Percentiles rank a stretch among this genome's conserved stretches.
Conservation (phyloP, 371 early-diverging fungal genomes). For the Mortierella sp. region DNA sequence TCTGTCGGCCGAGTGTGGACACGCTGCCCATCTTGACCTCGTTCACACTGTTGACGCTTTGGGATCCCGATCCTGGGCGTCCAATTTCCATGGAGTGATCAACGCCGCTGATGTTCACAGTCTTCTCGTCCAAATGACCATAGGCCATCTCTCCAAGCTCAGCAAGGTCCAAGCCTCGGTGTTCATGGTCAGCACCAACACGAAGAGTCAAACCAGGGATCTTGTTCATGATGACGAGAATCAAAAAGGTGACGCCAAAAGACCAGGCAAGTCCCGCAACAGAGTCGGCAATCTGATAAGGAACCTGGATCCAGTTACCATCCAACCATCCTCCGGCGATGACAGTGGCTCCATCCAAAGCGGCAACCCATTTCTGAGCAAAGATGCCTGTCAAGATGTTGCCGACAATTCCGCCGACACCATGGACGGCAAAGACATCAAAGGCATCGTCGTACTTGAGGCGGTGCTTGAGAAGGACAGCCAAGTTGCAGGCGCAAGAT, state of each 20-base stretch:
- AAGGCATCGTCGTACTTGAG: slow-evolving; percentile 90
- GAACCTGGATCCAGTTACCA: slow-evolving; percentile 82
- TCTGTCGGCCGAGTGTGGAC: slow-evolving; percentile 27
- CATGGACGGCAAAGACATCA: slow-evolving; percentile 90
- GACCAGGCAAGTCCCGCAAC: slow-evolving; percentile 83
- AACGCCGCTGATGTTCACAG: slow-evolving; percentile 14
- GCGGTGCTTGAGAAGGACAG: slow-evolving; percentile 78
- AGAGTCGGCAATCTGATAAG: slow-evolving; percentile 83
- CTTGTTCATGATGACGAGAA: slow-evolving; percentile 81
- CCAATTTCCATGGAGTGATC: slow-evolving; percentile 43
- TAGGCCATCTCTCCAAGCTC: slow-evolving; percentile 83
- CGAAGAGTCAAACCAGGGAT: slow-evolving; percentile 83
- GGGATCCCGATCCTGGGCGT: slow-evolving; percentile 16
- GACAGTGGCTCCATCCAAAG: slow-evolving; percentile 71
- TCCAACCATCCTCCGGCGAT: slow-evolving; percentile 89
- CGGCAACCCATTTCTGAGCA: slow-evolving; percentile 80
- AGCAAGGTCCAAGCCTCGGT: slow-evolving; percentile 77
- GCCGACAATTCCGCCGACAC: slow-evolving; percentile 90
- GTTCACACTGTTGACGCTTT: slow-evolving; percentile 24
- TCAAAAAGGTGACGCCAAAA: slow-evolving; percentile 77
- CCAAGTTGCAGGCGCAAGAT: slow-evolving; percentile 80
- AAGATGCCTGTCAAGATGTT: slow-evolving; percentile 90
- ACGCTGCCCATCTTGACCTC: slow-evolving; percentile 45
- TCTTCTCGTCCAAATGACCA: slow-evolving; percentile 43
- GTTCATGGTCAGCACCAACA: slow-evolving; percentile 75